Evolutionary conservation across 192 early-diverging fungal species (phyloP), one percentile per base, ranked within the genome.

Genomic region (Mortierella antarctica): DNA sequence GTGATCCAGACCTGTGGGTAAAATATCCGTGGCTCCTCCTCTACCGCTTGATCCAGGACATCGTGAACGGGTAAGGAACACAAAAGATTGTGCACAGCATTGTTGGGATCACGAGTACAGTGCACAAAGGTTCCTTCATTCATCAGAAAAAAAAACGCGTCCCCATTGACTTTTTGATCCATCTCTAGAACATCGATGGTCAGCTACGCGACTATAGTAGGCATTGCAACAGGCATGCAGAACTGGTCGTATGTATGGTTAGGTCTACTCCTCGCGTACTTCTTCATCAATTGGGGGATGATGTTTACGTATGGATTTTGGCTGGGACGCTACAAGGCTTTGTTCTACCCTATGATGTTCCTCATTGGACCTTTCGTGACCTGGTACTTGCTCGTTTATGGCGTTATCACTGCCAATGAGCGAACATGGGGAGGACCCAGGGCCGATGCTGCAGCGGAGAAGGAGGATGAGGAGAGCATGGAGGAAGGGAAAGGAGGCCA

Each of bases 1-100:
- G 70, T 17, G 66, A 82, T 12, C 84, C 80, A 5, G 12, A 42
- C 10, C 40, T 85, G 39, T 85, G 84, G 84, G 4, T 21, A 23
- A 72, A 73, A 21, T 69, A 69, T 31, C 67, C 67, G 0, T 69
- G 67, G 67, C 18, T 69, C 15, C 46, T 69, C 44, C 18, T 15
- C 31, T 69, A 59, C 57, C 56, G 67, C 13, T 48, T 69, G 48
- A 69, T 69, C 12, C 67, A 69, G 40, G 67, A 69, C 41, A 52
- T 69, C 31, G 67, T 69, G 40, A 69, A 57, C 39, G 67, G 67
- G 67, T 69, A 69, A 53, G 18, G 17, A 17, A 51, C 4, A 51
- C 50, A 51, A 51, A 51, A 51, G 4, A 51, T 2, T 15, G 17
- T 51, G 31, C 31, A 31, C 31, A 31, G 31, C 50, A 11, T 17